Evolutionary conservation across 768 basidiomycete species (phyloP).

Genomic region (Mycena belliarum): DNA sequence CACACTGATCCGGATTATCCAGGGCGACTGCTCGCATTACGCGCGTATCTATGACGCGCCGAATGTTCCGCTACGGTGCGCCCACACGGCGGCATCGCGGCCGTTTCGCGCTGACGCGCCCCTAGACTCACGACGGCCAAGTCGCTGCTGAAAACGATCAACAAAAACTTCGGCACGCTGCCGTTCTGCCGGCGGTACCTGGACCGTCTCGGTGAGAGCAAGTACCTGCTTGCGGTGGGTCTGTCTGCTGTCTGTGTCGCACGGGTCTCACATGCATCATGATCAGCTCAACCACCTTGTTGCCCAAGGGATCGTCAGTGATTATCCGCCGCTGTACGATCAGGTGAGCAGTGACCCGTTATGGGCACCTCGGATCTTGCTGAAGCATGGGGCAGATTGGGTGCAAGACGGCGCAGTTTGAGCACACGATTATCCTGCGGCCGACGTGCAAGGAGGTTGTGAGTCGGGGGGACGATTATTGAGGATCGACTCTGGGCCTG

Average conservation of each 20-base stretch:
- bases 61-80: constrained; percentile 73
- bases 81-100: not conserved
- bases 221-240: constrained; percentile 86
- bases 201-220: constrained; percentile 89
- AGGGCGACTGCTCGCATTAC: constrained; percentile 96
- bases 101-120: constrained; percentile 1
- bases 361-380: not conserved
- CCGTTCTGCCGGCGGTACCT: constrained; percentile 96
- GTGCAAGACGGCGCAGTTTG: constrained; percentile 30
- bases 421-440: constrained; percentile 83
- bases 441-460: constrained; percentile 86
- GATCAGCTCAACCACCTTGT: constrained; percentile 86
- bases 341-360: constrained; percentile 48
- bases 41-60: constrained; percentile 72
- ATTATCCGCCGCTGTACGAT: constrained; percentile 92
- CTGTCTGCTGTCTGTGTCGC: not conserved
- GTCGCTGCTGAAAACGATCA: constrained; percentile 82
- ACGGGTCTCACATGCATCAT: not conserved
- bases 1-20: constrained; percentile 7
- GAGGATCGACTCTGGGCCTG: not conserved
- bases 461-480: constrained; percentile 81
- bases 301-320: constrained; percentile 81
- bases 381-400: constrained; percentile 2
- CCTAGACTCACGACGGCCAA: constrained; percentile 81
- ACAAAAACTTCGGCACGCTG: constrained; percentile 90